Evolutionary conservation across 2,329 filamentous ascomycete genomes (phyloP), one percentile per base, ranked within the genome.

Genomic region (Fonsecaea monophora): DNA sequence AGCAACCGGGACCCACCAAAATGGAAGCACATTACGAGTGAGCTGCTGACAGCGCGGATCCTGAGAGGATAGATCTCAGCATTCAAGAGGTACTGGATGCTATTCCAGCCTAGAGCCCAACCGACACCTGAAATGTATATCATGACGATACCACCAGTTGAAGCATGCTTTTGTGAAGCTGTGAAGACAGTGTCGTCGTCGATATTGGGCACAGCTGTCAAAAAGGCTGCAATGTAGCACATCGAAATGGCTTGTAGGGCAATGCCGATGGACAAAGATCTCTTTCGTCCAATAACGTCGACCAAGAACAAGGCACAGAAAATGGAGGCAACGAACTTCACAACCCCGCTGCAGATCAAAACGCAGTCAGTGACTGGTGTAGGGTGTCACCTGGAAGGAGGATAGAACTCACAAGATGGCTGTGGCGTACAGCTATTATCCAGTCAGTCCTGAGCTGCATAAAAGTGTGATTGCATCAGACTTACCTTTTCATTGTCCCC

Each of bases 231-330:
- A 76, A 85, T 82, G 74, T 86, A 86, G 2, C 85, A 74, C 81
- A 86, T 84, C n/a, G 81, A 75, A 10, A 85, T n/a, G 0, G 80
- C 74, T 65, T 85, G 83, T 7, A 82, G 75, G 45, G 71, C 75
- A 42, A 85, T 83, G 8, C 84, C 84, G n/a, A 78, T 77, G 50
- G 79, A 76, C 6, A 86, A 77, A 0, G 83, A 78, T 13, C 82
- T 77, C 78, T 92, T 93, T 66, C 91, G 88, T 4, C 91, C 91
- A 70, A 94, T 88, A 62, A 90, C 87, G 72, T 94, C 91, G 70
- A 94, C 90, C 8, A 94, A 84, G 84, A 94, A 92, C 60, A 93
- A 83, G 0, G 91, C 90, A 75, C 90, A 94, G 45, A 86, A 71
- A 37, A 93, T 75, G 13, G 89, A 86, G 0, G 89, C 84, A 6